Percentiles rank a stretch among this genome's conserved stretches.
Conservation (phyloP, 306 rosid genomes). For the Rosa rugosa region DNA sequence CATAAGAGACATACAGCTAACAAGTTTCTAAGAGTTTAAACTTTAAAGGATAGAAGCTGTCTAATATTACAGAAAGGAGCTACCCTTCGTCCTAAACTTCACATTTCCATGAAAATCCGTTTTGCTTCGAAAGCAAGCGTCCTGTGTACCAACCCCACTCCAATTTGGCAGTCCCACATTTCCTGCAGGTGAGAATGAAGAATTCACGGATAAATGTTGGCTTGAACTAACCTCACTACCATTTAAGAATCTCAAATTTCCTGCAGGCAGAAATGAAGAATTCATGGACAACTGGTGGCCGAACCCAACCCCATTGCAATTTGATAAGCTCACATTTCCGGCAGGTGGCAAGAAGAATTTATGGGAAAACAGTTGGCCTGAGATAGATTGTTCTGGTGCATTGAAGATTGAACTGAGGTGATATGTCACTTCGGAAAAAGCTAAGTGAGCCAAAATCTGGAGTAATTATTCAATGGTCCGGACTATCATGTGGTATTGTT, state of each 20-base stretch:
- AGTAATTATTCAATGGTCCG: too few species aligned
- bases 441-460: slow-evolving; percentile 34
- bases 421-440: slow-evolving; percentile 53
- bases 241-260: slow-evolving; percentile 27
- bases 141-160: slow-evolving; percentile 43
- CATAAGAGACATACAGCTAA: slow-evolving; percentile 13
- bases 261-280: slow-evolving; percentile 36
- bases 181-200: slow-evolving; percentile 33
- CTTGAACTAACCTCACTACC: slow-evolving; percentile 43
- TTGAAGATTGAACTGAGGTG: slow-evolving; percentile 42
- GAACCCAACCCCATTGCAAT: slow-evolving; percentile 27
- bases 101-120: slow-evolving; percentile 54
- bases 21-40: slow-evolving; percentile 1
- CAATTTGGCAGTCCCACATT: slow-evolving; percentile 22
- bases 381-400: slow-evolving; percentile 45
- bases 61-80: slow-evolving; percentile 3
- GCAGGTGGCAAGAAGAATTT: slow-evolving; percentile 41
- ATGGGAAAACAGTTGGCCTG: slow-evolving; percentile 44
- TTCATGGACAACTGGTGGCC: slow-evolving; percentile 47
- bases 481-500: too few species aligned
- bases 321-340: slow-evolving; percentile 33
- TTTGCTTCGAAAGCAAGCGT: slow-evolving; percentile 38
- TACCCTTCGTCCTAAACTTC: slow-evolving; percentile 33
- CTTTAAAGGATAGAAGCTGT: slow-evolving; percentile 3
- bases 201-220: slow-evolving; percentile 36